Base-by-base conservation (phyloP, 495 filamentous ascomycete genomes). In the Immersiella caudata region DNA sequence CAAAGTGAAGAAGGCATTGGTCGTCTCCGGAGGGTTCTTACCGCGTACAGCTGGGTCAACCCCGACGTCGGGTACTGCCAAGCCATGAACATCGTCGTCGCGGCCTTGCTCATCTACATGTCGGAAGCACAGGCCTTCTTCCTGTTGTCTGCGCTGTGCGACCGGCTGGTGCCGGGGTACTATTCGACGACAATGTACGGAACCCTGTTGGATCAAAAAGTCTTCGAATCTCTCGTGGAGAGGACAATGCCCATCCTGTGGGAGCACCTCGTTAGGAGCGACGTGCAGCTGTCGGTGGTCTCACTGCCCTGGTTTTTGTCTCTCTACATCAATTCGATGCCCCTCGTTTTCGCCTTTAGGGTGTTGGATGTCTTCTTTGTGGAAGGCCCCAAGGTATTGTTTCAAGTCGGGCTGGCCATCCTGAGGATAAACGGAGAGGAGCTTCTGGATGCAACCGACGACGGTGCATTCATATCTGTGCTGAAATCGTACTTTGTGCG, bases 111-210 rank as follows among this genome's bases (percentile, higher is more conserved):
- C 46, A 99, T 99, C 82, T 99, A 98, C 80, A 95, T 97, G 91
- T 98, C 95, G 6, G 95, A 99, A 76, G 76, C 90, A 0, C 95
- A 99, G 80, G 95, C 95, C 4, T 99, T 98, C 78, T 99, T 93
- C 78, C 85, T 97, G 6, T 87, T 99, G 24, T 96, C 93, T 36
- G 85, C 93, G 12, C 84, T 99, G 6, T 99, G 95, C 77, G 94
- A 98, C 77, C 88, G 94, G 27, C 84, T 99, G 18, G 85, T 98
- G 1, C 95, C 95, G 0, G 95, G 95, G 0, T 99, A 99, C 81
- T 99, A 99, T 74, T 97, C 93, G 8, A 94, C 89, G 14, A 99
- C 95, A 54, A 99, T 99, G 95, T 98, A 98, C 75, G 95, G 95
- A 63, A 99, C 95, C 0, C 86, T 99, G 14, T 86, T 99, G 14